Conservation (phyloP, 2,329 filamentous ascomycete genomes). For the Rachicladosporium sp. region DNA sequence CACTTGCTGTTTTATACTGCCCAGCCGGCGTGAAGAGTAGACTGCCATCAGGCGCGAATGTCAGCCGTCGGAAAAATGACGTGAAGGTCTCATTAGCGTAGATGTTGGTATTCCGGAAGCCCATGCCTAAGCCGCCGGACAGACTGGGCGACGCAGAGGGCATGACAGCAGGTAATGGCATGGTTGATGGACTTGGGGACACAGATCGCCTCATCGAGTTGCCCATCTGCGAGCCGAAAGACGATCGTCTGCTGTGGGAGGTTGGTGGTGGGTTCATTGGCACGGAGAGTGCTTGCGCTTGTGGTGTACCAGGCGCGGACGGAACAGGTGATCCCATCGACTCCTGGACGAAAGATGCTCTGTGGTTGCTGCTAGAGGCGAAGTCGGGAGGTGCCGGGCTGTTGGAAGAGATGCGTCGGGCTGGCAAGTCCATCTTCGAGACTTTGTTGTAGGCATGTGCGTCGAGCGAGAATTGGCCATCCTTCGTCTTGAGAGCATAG, state of each 20-base stretch:
- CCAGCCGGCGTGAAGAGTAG: slow-evolving; percentile 87
- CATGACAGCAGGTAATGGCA: slow-evolving; percentile 91
- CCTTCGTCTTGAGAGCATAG: slow-evolving; percentile 90
- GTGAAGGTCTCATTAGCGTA: slow-evolving; percentile 96
- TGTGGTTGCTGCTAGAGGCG: slow-evolving; percentile 29
- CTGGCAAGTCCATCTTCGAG: slow-evolving; percentile 85
- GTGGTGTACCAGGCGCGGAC: slow-evolving; percentile 87
- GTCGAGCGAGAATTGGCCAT: slow-evolving; percentile 79
- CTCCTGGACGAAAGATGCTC: slow-evolving; percentile 51
- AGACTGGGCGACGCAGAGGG: slow-evolving; percentile 83
- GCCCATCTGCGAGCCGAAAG: slow-evolving; percentile 57
- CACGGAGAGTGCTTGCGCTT: slow-evolving; percentile 55
- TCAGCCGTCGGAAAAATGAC: slow-evolving; percentile 87
- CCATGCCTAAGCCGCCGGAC: slow-evolving; percentile 42
- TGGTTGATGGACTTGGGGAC: slow-evolving; percentile 72
- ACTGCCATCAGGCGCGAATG: slow-evolving; percentile 91
- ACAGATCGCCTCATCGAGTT: slow-evolving; percentile 68
- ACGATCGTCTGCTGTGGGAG: slow-evolving; percentile 86
- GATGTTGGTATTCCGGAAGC: slow-evolving; percentile 72
- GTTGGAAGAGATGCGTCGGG: slow-evolving; percentile 75
- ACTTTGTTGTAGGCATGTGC: slow-evolving; percentile 57
- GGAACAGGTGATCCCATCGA: slow-evolving; percentile 70
- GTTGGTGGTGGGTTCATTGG: slow-evolving; percentile 95
- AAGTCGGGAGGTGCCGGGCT: slow-evolving; percentile 86
- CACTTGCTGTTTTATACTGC: slow-evolving; percentile 72